Evolutionary conservation across 306 rosid species (phyloP).

Genomic region (barrel medic (Medicago truncatula)): DNA sequence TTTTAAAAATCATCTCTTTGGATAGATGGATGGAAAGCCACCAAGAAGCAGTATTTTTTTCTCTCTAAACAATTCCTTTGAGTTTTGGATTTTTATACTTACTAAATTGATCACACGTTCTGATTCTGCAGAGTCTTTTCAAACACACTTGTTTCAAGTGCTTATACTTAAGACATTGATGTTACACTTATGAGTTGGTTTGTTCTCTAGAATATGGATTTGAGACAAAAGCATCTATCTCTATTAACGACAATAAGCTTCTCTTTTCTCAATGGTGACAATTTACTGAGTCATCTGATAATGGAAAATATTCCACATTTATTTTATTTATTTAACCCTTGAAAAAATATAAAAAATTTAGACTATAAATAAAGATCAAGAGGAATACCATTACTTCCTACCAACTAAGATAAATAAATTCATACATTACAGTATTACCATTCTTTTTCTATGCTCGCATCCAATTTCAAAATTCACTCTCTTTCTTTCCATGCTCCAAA

Average conservation of each 20-base stretch:
- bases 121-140: slow-evolving; percentile 7
- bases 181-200: neutral
- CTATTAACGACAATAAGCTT: slow-evolving; percentile 4
- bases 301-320: neutral
- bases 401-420: neutral
- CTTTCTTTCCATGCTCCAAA: slow-evolving; percentile 9
- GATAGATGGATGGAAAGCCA: neutral
- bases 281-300: neutral
- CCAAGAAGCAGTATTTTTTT: neutral
- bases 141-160: slow-evolving; percentile 14
- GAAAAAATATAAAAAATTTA: neutral
- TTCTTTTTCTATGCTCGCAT: slow-evolving; percentile 11
- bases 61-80: neutral
- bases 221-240: slow-evolving; percentile 24
- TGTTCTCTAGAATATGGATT: neutral
- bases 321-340: neutral
- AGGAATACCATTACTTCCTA: neutral
- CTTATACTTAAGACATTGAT: slow-evolving; percentile 11
- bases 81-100: neutral
- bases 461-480: neutral
- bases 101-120: neutral
- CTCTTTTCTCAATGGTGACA: neutral
- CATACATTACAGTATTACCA: no score
- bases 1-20: no score
- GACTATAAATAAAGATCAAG: slow-evolving; percentile 5